A percentile compares a stretch with the other conserved stretches of the same genome.
phyloP scores from a whole-genome alignment of 345 rosid species.

The Hevea brasiliensis region DNA sequence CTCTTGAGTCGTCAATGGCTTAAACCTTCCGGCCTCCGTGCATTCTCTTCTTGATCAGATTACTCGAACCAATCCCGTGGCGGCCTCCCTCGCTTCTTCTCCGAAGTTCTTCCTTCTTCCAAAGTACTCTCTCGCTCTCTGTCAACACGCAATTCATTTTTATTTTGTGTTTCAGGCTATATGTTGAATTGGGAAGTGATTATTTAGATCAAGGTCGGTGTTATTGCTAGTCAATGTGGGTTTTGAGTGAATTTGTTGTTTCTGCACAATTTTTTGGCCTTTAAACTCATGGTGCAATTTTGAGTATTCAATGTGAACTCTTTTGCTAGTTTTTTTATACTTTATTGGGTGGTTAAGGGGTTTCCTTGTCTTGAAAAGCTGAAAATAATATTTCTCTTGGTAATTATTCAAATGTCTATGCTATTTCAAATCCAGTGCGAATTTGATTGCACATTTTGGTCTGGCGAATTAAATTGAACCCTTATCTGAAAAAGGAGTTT shows the following conservation, averaged over 20 bases:
- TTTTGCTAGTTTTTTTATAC: too few species aligned
- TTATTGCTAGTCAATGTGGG: too few species aligned
- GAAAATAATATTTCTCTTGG: too few species aligned
- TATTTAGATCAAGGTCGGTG: not conserved
- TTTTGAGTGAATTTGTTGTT: not conserved
- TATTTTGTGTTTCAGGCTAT: not conserved
- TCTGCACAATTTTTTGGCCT: not conserved
- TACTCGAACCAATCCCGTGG: conserved; percentile 75
- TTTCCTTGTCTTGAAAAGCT: too few species aligned
- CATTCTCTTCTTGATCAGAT: conserved; percentile 40
- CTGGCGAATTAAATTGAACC: too few species aligned
- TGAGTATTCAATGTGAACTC: too few species aligned
- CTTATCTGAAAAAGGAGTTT: too few species aligned
- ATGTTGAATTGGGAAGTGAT: not conserved
- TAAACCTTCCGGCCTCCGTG: conserved; percentile 31
- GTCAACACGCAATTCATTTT: not conserved
- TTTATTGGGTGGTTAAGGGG: too few species aligned
- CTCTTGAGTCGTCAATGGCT: conserved; percentile 39
- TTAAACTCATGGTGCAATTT: too few species aligned
- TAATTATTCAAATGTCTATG: too few species aligned
- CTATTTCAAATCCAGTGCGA: too few species aligned
- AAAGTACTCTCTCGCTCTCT: conserved; percentile 40
- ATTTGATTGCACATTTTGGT: too few species aligned
- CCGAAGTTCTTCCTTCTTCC: conserved; percentile 61
- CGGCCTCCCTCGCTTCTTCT: conserved; percentile 84